Evolutionary conservation across 805 yeast genomes (phyloP).

Genomic region (Starmerella cellae): DNA sequence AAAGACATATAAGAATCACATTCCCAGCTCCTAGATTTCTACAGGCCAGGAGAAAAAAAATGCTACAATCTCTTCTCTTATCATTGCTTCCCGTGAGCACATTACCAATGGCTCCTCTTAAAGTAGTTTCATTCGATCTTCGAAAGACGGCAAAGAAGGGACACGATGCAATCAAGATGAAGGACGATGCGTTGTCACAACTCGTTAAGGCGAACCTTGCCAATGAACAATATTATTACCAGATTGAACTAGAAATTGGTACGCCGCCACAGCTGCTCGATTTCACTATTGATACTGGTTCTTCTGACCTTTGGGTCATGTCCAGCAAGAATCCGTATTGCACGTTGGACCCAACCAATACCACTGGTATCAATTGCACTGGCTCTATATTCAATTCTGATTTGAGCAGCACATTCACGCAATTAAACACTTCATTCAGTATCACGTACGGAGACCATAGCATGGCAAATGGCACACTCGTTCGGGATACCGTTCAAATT

Average conservation of each 20-base stretch:
- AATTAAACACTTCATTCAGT: constrained; percentile 14
- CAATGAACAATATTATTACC: constrained; percentile 19
- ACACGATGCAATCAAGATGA: constrained; percentile 1
- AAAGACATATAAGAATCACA: too few species aligned
- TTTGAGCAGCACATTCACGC: constrained; percentile 22
- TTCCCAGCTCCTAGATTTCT: too few species aligned
- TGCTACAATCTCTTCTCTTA: too few species aligned
- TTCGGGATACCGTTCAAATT: constrained; percentile 40
- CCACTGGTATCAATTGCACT: constrained; percentile 19
- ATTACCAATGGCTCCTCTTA: too few species aligned
- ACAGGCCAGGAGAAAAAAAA: too few species aligned
- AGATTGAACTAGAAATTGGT: constrained; percentile 32
- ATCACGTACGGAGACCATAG: constrained; percentile 33
- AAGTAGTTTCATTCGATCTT: constrained; percentile 5
- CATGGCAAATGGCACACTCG: constrained; percentile 37
- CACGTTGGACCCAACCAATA: constrained; percentile 5
- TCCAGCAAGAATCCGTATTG: constrained; percentile 14
- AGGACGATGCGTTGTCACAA: background rate
- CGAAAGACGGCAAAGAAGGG: constrained; percentile 2
- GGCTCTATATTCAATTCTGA: constrained; percentile 23
- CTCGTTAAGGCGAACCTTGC: background rate
- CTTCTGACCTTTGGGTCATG: constrained; percentile 55
- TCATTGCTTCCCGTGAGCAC: too few species aligned
- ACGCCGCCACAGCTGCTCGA: constrained; percentile 40
- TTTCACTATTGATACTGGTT: constrained; percentile 57